phyloP scores from a whole-genome alignment of 805 yeast species.

The Candida germanica region DNA sequence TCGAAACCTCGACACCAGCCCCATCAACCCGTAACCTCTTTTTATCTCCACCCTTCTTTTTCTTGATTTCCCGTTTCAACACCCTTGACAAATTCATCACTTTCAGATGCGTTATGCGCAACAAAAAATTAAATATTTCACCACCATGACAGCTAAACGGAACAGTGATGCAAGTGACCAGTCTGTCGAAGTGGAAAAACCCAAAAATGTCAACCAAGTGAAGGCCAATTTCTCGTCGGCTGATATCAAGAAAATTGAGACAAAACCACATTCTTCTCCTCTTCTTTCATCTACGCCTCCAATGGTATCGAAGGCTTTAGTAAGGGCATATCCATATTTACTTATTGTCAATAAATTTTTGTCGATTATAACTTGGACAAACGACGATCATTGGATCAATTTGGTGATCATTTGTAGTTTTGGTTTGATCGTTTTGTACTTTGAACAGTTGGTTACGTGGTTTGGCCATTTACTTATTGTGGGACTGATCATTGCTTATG shows the following conservation, averaged over 20 bases:
- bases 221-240: constrained; percentile 27
- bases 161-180: too few species aligned
- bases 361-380: constrained; percentile 86
- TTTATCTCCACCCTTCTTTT: constrained; percentile 19
- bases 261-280: constrained; percentile 64
- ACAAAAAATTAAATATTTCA: too few species aligned
- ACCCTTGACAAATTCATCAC: constrained; percentile 50
- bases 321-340: constrained; percentile 82
- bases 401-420: constrained; percentile 56
- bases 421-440: constrained; percentile 64
- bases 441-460: constrained; percentile 74
- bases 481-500: constrained; percentile 56
- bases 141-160: too few species aligned
- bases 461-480: constrained; percentile 77
- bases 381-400: constrained; percentile 76
- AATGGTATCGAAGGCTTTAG: constrained; percentile 77
- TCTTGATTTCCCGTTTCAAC: constrained; percentile 49
- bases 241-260: constrained; percentile 7
- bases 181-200: neutral
- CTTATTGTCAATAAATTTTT: constrained; percentile 66
- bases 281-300: constrained; percentile 88
- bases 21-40: too few species aligned
- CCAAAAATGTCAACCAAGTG: constrained; percentile 15
- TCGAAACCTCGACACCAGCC: too few species aligned
- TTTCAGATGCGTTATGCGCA: constrained; percentile 5